These are phyloP conservation scores for Ziziphus jujuba DNA, from an alignment of 306 rosid genomes.

Conservation along the genomic window DNA sequence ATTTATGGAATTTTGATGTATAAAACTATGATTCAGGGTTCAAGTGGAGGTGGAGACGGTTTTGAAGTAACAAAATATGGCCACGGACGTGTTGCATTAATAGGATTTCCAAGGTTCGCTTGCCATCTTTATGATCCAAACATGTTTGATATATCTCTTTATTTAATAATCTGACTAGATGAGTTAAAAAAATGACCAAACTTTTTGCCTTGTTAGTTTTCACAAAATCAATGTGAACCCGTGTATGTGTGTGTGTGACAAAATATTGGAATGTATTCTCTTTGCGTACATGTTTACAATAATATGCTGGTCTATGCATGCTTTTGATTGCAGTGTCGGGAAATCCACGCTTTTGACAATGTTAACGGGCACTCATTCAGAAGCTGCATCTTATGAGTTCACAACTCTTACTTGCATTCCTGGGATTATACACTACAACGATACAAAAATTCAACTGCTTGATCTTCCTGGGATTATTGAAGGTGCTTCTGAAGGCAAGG, in stretches of 20 bases:
- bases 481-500: constrained; percentile 99
- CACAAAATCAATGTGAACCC: background rate
- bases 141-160: background rate
- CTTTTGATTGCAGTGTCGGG: constrained; percentile 68
- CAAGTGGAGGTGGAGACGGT: constrained; percentile 99
- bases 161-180: background rate
- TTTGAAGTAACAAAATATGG: constrained; percentile 98
- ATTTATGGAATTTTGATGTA: background rate
- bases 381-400: constrained; percentile 97
- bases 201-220: background rate
- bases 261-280: background rate
- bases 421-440: constrained; percentile 93
- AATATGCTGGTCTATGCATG: background rate
- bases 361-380: constrained; percentile 97
- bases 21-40: constrained; percentile 58
- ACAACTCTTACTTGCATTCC: constrained; percentile 98
- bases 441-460: constrained; percentile 95
- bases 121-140: constrained; percentile 17
- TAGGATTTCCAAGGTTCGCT: constrained; percentile 95
- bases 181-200: background rate
- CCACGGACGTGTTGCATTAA: constrained; percentile 97
- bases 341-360: constrained; percentile 95
- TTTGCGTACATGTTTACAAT: background rate
- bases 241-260: background rate
- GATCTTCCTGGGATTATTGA: constrained; percentile 99